Base-by-base conservation (phyloP, 2,329 filamentous ascomycete species). In the Exophiala mesophila region DNA sequence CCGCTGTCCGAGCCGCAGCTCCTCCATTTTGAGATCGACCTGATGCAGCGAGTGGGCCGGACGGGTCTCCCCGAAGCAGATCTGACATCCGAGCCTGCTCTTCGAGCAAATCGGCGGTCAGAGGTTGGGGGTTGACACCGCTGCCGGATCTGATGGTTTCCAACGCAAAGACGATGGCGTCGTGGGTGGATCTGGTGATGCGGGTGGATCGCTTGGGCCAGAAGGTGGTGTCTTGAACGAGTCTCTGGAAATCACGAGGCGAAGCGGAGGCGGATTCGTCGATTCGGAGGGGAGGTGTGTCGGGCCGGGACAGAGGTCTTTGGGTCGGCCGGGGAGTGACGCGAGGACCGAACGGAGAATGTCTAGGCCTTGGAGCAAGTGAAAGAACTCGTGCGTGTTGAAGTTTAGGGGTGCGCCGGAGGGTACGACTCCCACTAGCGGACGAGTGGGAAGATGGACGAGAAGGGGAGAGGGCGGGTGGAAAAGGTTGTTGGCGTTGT, bases 71-170 rank as follows among this genome's bases (percentile, higher is more conserved):
- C 60, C 79, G 77, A 59, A 78, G 74, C 56, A 95, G 73, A 63
- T 95, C 89, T 56, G 89, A 85, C 89, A 98, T 97, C 58, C 80
- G 78, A 55, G 89, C 86, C 76, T 86, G 84, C 71, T 94, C 86
- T 73, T 98, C 92, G 48, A 82, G 76, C 55, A 82, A 69, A 65
- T 95, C 88, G 17, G 85, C 76, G 6, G 88, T 94, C 66, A 97
- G 94, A 2, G 90, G 88, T 34, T 83, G 78, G 55, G 57, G 39
- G 47, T 56, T 28, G 29, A 47, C 44, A 39, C 55, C 45, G 44
- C 55, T 39, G 36, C 57, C 55, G 49, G 39, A 46, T 33, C 89
- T 83, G 54, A 97, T 76, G 26, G 87, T 88, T 70, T 94, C 88
- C 44, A 97, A 78, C 26, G 88, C 81, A 71, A 85, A 97, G 57